Conservation (phyloP, 768 basidiomycete genomes). For the Trametes meyenii region DNA sequence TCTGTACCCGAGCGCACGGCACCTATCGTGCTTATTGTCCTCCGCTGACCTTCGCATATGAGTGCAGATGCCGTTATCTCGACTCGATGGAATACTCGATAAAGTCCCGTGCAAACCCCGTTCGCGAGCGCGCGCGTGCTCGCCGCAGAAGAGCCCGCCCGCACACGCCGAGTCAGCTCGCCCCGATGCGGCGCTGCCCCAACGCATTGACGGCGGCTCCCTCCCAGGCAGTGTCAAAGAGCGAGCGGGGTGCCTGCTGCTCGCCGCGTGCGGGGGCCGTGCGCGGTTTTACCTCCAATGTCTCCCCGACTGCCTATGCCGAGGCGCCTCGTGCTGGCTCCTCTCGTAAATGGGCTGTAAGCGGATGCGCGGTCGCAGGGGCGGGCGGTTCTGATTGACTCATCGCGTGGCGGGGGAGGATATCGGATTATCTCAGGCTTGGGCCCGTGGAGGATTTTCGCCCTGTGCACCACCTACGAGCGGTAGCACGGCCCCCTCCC, state of each 20-base stretch:
- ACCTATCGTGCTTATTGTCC: conserved; percentile 30
- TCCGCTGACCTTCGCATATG: conserved; percentile 25
- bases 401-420: conserved; percentile 12
- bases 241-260: conserved; percentile 7
- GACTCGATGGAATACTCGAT: conserved; percentile 25
- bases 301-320: conserved; percentile 18
- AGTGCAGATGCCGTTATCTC: conserved; percentile 31
- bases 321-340: conserved; percentile 21
- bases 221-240: conserved; percentile 15
- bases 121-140: conserved; percentile 25
- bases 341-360: conserved; percentile 20
- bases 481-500: not conserved
- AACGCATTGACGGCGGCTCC: not conserved
- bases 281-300: conserved; percentile 1
- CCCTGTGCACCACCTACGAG: conserved; percentile 1
- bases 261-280: not conserved
- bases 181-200: conserved; percentile 14
- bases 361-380: conserved; percentile 15
- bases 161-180: conserved; percentile 29
- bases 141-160: conserved; percentile 5
- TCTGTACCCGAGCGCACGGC: conserved; percentile 27
- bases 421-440: conserved; percentile 16
- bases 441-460: conserved; percentile 5
- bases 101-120: conserved; percentile 29
- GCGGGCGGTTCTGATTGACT: conserved; percentile 17